These are phyloP conservation scores for Penicillium riverlandense DNA, from an alignment of 495 filamentous ascomycete species.

Conservation along the genomic window DNA sequence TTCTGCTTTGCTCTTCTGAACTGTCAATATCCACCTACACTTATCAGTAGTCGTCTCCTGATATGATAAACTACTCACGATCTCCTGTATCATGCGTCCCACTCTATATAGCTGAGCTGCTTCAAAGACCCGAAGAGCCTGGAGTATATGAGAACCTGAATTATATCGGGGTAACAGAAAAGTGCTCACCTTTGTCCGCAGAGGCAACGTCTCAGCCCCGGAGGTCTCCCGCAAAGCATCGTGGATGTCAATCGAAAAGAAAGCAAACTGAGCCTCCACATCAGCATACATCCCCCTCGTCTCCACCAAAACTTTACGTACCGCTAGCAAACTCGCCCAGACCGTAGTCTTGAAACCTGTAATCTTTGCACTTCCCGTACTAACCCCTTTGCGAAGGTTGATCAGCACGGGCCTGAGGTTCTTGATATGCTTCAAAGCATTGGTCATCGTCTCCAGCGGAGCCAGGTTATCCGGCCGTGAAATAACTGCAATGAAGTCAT, in stretches of 20 bases:
- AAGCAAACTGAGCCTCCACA: slow-evolving; percentile 48
- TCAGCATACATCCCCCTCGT: slow-evolving; percentile 11
- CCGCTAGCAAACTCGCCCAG: slow-evolving; percentile 59
- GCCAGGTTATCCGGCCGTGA: slow-evolving; percentile 62
- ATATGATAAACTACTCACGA: slow-evolving; percentile 24
- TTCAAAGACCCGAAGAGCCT: slow-evolving; percentile 40
- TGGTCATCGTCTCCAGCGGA: slow-evolving; percentile 48
- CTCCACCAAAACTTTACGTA: slow-evolving; percentile 13
- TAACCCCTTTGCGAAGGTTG: slow-evolving; percentile 70
- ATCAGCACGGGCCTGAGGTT: slow-evolving; percentile 67
- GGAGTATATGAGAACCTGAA: slow-evolving; percentile 4
- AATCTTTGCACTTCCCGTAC: slow-evolving; percentile 49
- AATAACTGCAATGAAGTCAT: slow-evolving; percentile 61
- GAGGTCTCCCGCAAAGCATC: slow-evolving; percentile 56
- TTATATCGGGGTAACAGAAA: background rate
- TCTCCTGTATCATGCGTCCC: slow-evolving; percentile 63
- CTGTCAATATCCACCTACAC: slow-evolving; percentile 70
- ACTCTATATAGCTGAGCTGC: slow-evolving; percentile 50
- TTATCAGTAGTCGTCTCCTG: slow-evolving; percentile 2
- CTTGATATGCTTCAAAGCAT: slow-evolving; percentile 64
- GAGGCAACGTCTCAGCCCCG: slow-evolving; percentile 44
- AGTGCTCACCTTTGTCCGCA: slow-evolving; percentile 50
- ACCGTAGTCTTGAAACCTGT: slow-evolving; percentile 56
- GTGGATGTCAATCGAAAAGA: slow-evolving; percentile 60
- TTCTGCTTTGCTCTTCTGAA: slow-evolving; percentile 65